Base-by-base conservation (phyloP, 2,329 filamentous ascomycete species). In the Cordyceps tenuipes region DNA sequence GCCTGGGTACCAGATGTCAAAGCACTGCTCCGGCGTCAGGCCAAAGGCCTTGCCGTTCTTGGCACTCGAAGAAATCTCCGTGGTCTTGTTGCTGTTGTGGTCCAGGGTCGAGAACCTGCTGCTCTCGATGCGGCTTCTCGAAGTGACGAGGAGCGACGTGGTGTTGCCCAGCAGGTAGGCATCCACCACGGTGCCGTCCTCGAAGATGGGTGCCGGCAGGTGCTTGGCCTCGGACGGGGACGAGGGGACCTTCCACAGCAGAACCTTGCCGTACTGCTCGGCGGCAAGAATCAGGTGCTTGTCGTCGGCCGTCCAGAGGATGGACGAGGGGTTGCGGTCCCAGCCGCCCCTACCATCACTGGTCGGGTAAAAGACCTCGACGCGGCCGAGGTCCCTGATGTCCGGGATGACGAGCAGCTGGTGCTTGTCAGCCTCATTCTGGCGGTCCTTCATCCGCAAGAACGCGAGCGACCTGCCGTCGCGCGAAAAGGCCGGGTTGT, bases 361-460 rank as follows among this genome's bases (percentile, higher is more conserved):
- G 0, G 83, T 83, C 61, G 80, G 74, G 66, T 83, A 87, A 62
- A 87, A 85, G 66, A 87, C 83, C 63, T 84, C 77, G 13, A 85
- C 80, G 61, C 81, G 80, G 62, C 75, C 76, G 10, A 85, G 73
- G 62, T 85, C 79, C 15, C 70, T 71, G 53, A 89, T 75, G 65
- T 90, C 80, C 1, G 83, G 80, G 7, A 90, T 71, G 3, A 90
- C 73, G 63, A 91, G 74, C 4, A 91, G 75, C 49, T 85, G 81
- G 49, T 87, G 81, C 65, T 75, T 75, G 75, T 96, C 91, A 17
- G 87, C 83, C 72, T 97, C 91, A 70, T 96, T 96, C 62, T 87
- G 84, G 56, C 83, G 79, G 60, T 81, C 81, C 63, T 82, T 81
- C 91, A 95, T 96, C 63, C 89, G 84, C 34, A 90, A 79, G 70